Conservation (phyloP, 768 basidiomycete genomes). For the Zangia roseola region DNA sequence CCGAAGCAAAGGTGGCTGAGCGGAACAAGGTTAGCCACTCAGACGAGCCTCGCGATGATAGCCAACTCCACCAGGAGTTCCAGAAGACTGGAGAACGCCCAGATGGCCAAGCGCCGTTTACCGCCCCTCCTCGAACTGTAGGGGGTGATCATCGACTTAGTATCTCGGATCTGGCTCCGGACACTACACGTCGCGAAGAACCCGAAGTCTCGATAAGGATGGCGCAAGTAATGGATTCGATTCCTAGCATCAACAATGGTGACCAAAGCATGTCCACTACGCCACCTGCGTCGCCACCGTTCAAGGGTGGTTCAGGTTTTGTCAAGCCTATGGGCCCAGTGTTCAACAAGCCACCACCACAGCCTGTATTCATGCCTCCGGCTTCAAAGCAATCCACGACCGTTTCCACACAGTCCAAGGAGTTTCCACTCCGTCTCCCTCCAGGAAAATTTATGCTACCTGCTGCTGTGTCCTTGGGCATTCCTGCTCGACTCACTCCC, state of each 20-base stretch:
- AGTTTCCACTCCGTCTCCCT: constrained; percentile 35
- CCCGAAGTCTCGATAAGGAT: constrained; percentile 24
- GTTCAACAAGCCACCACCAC: constrained; percentile 54
- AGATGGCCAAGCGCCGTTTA: background rate
- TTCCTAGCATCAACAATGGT: background rate
- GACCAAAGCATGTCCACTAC: constrained; percentile 51
- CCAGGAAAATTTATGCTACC: constrained; percentile 43
- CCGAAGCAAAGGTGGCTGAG: constrained; percentile 69
- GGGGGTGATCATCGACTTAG: constrained; percentile 43
- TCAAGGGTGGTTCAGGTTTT: constrained; percentile 23
- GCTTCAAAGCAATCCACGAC: constrained; percentile 14
- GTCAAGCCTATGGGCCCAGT: constrained; percentile 44
- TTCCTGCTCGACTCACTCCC: constrained; percentile 36
- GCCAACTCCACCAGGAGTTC: constrained; percentile 6
- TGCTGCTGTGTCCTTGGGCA: constrained; percentile 44
- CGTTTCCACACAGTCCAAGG: constrained; percentile 22
- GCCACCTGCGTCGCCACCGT: constrained; percentile 56
- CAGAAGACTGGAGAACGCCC: background rate
- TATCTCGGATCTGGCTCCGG: constrained; percentile 58
- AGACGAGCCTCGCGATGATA: constrained; percentile 27
- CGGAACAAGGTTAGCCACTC: constrained; percentile 45
- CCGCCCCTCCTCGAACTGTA: background rate
- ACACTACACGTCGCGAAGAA: constrained; percentile 23
- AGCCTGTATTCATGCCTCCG: constrained; percentile 27
- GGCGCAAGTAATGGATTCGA: constrained; percentile 4